Base-by-base conservation (phyloP, 768 basidiomycete genomes). In the Collybiopsis luxurians region DNA sequence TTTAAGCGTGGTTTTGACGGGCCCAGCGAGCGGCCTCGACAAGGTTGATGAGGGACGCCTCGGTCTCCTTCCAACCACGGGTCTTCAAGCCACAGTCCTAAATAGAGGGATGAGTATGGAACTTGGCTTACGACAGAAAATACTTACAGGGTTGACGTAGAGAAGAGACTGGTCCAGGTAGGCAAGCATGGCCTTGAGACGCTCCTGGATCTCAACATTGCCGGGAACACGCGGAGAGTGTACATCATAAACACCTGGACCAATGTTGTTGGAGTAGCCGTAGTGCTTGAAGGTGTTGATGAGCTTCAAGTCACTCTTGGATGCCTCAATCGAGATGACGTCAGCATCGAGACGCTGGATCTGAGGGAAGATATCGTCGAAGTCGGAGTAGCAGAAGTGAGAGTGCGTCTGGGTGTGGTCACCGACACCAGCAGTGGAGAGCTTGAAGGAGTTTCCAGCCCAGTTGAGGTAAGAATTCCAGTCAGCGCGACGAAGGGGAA, bases 341-440 rank as follows among this genome's bases (percentile, higher is more conserved):
- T 99, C 97, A 62, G 95, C 95, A 67, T 99, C 97, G 59, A 99
- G 89, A 62, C 89, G 86, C 74, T 95, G 89, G 71, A 98, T 97
- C 59, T 92, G 95, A 28, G 91, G 86, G 91, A 98, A 98, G 78
- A 98, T 98, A 71, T 97, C 93, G 77, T 89, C 92, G 71, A 98
- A 98, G 80, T 98, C 95, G 56, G 95, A 98, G 80, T 94, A 95
- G 80, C 94, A 96, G 84, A 96, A 96, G 83, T 99, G 97, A 50
- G 95, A 98, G 81, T 98, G 96, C 65, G 95, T 94, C 78, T 98
- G 96, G 67, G 93, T 91, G 59, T 86, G 80, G 71, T 98, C 89
- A 69, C 84, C 84, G 66, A 98, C 97, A 73, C 96, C 97, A 19
- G 97, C 92, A 58, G 96, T 98, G 50, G 97, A 78, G 60, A 98